Base-by-base conservation (phyloP, 2,329 filamentous ascomycete species). In the Aureobasidium leucospermi region DNA sequence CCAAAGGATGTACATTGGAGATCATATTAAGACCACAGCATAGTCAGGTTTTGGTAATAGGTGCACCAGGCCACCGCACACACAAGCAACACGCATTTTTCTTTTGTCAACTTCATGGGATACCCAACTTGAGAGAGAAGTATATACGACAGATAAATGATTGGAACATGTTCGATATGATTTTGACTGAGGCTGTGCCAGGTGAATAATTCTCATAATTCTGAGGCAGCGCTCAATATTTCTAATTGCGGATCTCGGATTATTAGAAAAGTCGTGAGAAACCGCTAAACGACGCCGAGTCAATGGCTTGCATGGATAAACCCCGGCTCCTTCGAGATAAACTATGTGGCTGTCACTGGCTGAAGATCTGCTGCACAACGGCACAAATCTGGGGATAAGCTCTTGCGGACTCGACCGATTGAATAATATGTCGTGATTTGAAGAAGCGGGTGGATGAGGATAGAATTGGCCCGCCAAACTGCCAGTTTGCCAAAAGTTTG, bases 401-500 rank as follows among this genome's bases (percentile, higher is more conserved):
- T 43, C 51, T 55, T 29, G 23, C 19, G 11, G 36, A 19, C 39
- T 41, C 36, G 38, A 53, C 42, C 16, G 42, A 46, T 47, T 15
- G 42, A 46, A 31, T 15, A 6, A n/a, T 31, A 47, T 56, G 52
- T 56, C 52, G 52, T 56, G 52, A 34, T 56, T 56, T 11, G 7
- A n/a, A 38, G 41, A 56, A 56, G 16, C 52, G 52, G 41, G 39
- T 56, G 52, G 52, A 55, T 19, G 52, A 29, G 16, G 41, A 38
- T 56, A 31, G 52, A 56, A 45, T 16, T 58, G 55, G 32, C 53
- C 23, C 43, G 55, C 39, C 52, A 38, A 58, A 41, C 16, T 58
- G 55, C 55, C 55, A 58, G 43, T 34, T 58, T 58, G 52, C 43
- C 55, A 58, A 58, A 56, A 58, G 42, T 56, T 43, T 43, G 52